A percentile compares a stretch with the other conserved stretches of the same genome.
phyloP scores from a whole-genome alignment of 805 yeast genomes.

The Nakazawaea wickerhamii region DNA sequence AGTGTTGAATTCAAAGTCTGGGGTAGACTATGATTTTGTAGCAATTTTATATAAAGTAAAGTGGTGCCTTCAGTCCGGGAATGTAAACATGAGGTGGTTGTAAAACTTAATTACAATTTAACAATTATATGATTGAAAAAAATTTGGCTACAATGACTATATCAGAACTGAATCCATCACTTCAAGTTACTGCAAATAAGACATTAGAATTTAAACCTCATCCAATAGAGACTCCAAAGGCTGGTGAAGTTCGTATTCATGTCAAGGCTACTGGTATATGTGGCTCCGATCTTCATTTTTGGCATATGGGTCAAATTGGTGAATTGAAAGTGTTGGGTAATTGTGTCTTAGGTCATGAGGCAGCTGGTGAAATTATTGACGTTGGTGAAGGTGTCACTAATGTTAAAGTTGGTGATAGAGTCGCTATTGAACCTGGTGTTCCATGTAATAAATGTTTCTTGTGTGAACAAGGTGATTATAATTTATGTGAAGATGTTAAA shows the following conservation, averaged over 20 bases:
- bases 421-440: constrained; percentile 48
- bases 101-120: neutral
- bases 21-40: too few species aligned
- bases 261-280: constrained; percentile 67
- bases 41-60: too few species aligned
- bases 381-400: constrained; percentile 42
- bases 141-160: constrained; percentile 7
- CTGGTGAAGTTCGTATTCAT: constrained; percentile 45
- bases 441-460: constrained; percentile 40
- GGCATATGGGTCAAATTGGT: constrained; percentile 59
- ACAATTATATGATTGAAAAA: neutral
- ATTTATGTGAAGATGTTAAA: constrained; percentile 32
- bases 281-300: constrained; percentile 69
- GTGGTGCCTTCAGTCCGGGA: neutral
- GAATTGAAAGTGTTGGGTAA: constrained; percentile 32
- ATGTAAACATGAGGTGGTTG: neutral
- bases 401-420: constrained; percentile 41
- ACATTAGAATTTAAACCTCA: constrained; percentile 4
- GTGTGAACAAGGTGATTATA: constrained; percentile 34
- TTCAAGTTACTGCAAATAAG: constrained; percentile 4
- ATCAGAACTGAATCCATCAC: constrained; percentile 2
- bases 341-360: constrained; percentile 40
- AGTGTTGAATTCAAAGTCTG: too few species aligned
- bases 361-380: constrained; percentile 39
- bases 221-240: constrained; percentile 23